Evolutionary conservation across 78 protist genomes (phyloP).

Genomic region (Blattamonas nauphoetae): DNA sequence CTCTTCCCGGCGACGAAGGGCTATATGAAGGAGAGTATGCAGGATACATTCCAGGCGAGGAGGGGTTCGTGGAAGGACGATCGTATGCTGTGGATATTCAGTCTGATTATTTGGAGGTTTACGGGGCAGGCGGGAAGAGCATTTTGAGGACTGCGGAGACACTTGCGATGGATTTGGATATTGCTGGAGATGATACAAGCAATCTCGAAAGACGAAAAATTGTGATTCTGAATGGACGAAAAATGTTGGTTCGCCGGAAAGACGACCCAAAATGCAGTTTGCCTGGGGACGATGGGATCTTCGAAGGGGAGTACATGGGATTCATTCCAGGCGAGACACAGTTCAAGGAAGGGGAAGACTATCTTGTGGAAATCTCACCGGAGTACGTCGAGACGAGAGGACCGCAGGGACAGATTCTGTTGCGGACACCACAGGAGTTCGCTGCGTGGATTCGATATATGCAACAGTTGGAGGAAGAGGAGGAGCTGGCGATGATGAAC

Average conservation of each 20-base stretch:
- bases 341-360: not conserved
- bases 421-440: no score
- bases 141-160: no score
- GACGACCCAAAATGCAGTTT: not conserved
- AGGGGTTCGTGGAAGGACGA: not conserved
- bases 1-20: not conserved
- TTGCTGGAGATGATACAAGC: not conserved
- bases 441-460: no score
- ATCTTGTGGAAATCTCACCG: not conserved
- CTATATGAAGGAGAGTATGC: not conserved
- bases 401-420: no score
- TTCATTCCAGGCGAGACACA: not conserved
- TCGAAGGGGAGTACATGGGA: not conserved
- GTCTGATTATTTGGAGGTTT: not conserved
- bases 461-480: no score
- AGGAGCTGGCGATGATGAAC: no score
- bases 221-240: not conserved
- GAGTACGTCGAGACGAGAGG: no score
- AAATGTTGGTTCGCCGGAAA: not conserved
- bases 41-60: not conserved
- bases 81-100: not conserved
- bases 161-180: no score
- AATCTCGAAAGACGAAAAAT: not conserved
- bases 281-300: not conserved
- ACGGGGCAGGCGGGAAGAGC: not conserved